A percentile compares a stretch with the other conserved stretches of the same genome.
phyloP scores from a whole-genome alignment of 1,139 yeast genomes.

The Blastobotrys raffinosifermentans region DNA sequence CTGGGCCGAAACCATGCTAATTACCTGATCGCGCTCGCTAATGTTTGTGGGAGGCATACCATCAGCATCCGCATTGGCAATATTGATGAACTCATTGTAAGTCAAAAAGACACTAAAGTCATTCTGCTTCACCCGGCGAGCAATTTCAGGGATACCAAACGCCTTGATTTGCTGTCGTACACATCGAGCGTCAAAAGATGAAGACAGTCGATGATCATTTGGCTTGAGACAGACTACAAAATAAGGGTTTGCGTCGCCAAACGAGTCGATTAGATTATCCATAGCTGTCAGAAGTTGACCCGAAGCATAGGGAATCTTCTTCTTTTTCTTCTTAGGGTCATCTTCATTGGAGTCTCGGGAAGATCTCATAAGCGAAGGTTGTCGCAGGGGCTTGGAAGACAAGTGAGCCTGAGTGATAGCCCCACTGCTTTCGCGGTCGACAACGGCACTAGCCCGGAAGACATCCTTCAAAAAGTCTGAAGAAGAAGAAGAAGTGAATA shows the following conservation, averaged over 20 bases:
- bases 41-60: slow-evolving; percentile 14
- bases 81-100: slow-evolving; percentile 34
- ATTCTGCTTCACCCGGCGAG: slow-evolving; percentile 34
- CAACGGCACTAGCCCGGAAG: slow-evolving; percentile 35
- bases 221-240: slow-evolving; percentile 40
- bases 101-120: slow-evolving; percentile 38
- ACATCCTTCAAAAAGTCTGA: slow-evolving; percentile 35
- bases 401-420: slow-evolving; percentile 37
- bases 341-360: slow-evolving; percentile 6
- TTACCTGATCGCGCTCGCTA: slow-evolving; percentile 33
- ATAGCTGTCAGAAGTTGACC: slow-evolving; percentile 35
- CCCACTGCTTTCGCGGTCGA: slow-evolving; percentile 29
- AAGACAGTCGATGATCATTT: slow-evolving; percentile 35
- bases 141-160: slow-evolving; percentile 38
- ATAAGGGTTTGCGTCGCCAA: slow-evolving; percentile 37
- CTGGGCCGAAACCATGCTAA: slow-evolving; percentile 25
- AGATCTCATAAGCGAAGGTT: slow-evolving; percentile 31
- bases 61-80: slow-evolving; percentile 21
- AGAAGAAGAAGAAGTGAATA: slow-evolving; percentile 36
- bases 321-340: slow-evolving; percentile 16
- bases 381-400: slow-evolving; percentile 37
- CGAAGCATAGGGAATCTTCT: slow-evolving; percentile 26
- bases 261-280: slow-evolving; percentile 34
- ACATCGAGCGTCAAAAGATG: slow-evolving; percentile 38
- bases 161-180: slow-evolving; percentile 40